Percentiles rank a stretch among this genome's conserved stretches.
Evolutionary conservation across 208 protist species (phyloP).

Genomic region (Kentomonas sorsogonicus): DNA sequence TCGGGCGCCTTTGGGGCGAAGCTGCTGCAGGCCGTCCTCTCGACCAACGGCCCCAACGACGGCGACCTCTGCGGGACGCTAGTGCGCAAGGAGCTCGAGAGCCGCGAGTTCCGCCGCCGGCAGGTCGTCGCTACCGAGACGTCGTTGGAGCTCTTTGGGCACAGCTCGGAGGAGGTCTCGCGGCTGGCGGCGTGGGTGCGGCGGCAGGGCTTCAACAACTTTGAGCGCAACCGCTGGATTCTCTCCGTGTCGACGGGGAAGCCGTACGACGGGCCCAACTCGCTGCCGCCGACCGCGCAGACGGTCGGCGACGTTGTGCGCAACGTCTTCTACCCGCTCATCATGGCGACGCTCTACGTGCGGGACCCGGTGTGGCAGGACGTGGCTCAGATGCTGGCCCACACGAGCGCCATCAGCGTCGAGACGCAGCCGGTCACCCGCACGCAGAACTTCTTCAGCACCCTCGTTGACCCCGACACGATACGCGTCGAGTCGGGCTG

Average conservation of each 20-base stretch:
- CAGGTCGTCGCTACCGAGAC: slow-evolving; percentile 69
- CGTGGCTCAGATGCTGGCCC: slow-evolving; percentile 91
- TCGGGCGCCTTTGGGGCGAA: slow-evolving; percentile 55
- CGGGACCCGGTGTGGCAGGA: slow-evolving; percentile 67
- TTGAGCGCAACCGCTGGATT: slow-evolving; percentile 69
- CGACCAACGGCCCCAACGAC: slow-evolving; percentile 57
- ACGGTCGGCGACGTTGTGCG: slow-evolving; percentile 77
- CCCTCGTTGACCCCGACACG: slow-evolving; percentile 46
- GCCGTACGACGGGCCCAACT: slow-evolving; percentile 24
- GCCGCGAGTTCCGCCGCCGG: slow-evolving; percentile 55
- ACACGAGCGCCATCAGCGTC: slow-evolving; percentile 94
- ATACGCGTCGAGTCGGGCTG: slow-evolving; percentile 73
- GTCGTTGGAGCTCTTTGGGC: slow-evolving; percentile 61
- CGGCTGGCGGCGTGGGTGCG: slow-evolving; percentile 70
- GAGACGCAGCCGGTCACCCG: slow-evolving; percentile 36
- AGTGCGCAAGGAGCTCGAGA: slow-evolving; percentile 75
- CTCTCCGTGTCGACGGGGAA: slow-evolving; percentile 40
- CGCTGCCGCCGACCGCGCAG: slow-evolving; percentile 32
- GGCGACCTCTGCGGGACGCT: slow-evolving; percentile 78
- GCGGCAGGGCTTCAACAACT: slow-evolving; percentile 83
- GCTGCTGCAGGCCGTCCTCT: slow-evolving; percentile 73
- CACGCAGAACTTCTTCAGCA: slow-evolving; percentile 37
- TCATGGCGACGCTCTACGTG: slow-evolving; percentile 95
- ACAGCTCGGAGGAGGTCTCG: slow-evolving; percentile 60
- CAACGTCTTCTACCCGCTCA: slow-evolving; percentile 98